These are phyloP conservation scores for Teunomyces cretensis DNA, from an alignment of 805 yeast species.

Conservation along the genomic window DNA sequence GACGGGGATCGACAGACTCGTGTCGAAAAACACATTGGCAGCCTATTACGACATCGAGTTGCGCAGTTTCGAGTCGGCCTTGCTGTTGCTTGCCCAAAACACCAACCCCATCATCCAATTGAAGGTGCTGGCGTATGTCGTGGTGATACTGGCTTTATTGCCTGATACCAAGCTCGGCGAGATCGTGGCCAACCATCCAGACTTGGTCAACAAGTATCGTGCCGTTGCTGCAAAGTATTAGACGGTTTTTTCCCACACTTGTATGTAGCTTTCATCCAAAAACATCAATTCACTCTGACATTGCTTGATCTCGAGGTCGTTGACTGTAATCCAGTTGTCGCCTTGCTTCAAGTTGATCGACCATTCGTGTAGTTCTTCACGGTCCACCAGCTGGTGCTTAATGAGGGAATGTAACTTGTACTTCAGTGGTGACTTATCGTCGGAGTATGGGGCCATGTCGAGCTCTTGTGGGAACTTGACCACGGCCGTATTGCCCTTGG, in stretches of 20 bases:
- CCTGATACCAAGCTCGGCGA: slow-evolving; percentile 18
- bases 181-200: slow-evolving; percentile 6
- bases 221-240: slow-evolving; percentile 7
- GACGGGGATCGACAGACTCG: not conserved
- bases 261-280: slow-evolving; percentile 61
- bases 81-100: slow-evolving; percentile 7
- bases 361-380: slow-evolving; percentile 32
- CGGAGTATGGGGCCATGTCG: slow-evolving; percentile 34
- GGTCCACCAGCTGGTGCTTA: slow-evolving; percentile 13
- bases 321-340: slow-evolving; percentile 58
- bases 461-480: slow-evolving; percentile 55
- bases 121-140: slow-evolving; percentile 12
- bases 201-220: slow-evolving; percentile 8
- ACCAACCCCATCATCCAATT: slow-evolving; percentile 11
- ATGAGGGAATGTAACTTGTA: slow-evolving; percentile 36
- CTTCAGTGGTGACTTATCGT: slow-evolving; percentile 15
- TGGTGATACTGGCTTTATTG: slow-evolving; percentile 18
- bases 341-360: slow-evolving; percentile 37
- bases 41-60: slow-evolving; percentile 10
- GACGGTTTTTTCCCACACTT: slow-evolving; percentile 56
- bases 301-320: slow-evolving; percentile 46
- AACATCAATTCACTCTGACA: slow-evolving; percentile 61
- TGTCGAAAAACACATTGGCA: not conserved
- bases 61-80: slow-evolving; percentile 11
- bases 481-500: slow-evolving; percentile 45